Evolutionary conservation across 1,284 basidiomycete genomes (phyloP).

Genomic region (Moesziomyces aphidis): DNA sequence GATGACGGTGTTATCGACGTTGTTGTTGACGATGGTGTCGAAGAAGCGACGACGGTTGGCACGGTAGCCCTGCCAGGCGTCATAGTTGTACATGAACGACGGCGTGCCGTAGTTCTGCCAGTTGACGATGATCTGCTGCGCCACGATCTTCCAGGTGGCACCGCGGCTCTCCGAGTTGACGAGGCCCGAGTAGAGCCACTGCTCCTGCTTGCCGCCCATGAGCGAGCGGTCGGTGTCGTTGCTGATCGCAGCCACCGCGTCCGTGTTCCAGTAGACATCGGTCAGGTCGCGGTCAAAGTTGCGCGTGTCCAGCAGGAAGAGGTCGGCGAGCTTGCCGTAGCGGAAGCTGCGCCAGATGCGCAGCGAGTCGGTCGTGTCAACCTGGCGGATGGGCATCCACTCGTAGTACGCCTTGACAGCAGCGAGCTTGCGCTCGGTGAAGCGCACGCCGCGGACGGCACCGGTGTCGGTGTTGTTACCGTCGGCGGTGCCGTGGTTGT

Average conservation of each 20-base stretch:
- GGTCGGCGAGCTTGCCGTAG: conserved; percentile 51
- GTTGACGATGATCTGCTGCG: conserved; percentile 68
- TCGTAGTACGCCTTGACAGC: conserved; percentile 77
- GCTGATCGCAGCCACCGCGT: conserved; percentile 28
- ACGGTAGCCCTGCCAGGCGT: conserved; percentile 77
- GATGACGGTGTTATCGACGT: conserved; percentile 72
- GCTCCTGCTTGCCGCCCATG: conserved; percentile 75
- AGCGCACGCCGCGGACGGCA: conserved; percentile 61
- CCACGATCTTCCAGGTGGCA: conserved; percentile 75
- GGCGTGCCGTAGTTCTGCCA: conserved; percentile 34
- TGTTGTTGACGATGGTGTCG: conserved; percentile 71
- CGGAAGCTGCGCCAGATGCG: conserved; percentile 76
- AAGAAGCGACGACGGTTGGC: conserved; percentile 75
- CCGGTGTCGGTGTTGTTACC: conserved; percentile 75
- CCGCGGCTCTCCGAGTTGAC: conserved; percentile 70
- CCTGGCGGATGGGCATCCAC: conserved; percentile 78
- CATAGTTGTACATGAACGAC: conserved; percentile 72
- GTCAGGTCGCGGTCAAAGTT: conserved; percentile 77
- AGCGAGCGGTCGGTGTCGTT: conserved; percentile 55
- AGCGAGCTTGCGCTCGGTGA: conserved; percentile 76
- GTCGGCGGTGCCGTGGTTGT: conserved; percentile 76
- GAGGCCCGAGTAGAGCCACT: conserved; percentile 74
- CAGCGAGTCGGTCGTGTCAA: conserved; percentile 74
- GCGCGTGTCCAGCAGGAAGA: conserved; percentile 74
- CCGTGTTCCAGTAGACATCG: conserved; percentile 75